These are phyloP conservation scores for Coelastrella sp. DNA, from an alignment of 139 green algal genomes.

Conservation along the genomic window DNA sequence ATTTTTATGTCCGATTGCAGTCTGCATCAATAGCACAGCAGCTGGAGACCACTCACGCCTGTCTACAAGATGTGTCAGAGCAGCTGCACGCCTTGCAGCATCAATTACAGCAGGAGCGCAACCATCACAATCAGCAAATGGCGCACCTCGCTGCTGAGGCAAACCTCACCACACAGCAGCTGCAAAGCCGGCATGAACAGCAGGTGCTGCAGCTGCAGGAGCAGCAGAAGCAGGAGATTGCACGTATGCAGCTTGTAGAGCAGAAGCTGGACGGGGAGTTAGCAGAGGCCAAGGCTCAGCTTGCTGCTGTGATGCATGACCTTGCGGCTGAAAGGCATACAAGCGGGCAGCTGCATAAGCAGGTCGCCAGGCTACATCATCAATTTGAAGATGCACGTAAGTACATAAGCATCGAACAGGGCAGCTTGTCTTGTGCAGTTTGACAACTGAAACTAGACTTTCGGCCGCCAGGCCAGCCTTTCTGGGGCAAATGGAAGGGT, in stretches of 20 bases:
- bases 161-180: not conserved
- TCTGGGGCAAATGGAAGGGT: too few species aligned
- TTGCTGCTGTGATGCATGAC: conserved; percentile 22
- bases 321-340: not conserved
- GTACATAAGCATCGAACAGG: not conserved
- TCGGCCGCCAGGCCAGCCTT: too few species aligned
- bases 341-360: conserved; percentile 14
- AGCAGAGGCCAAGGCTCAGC: conserved; percentile 1
- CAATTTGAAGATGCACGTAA: conserved; percentile 35
- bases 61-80: not conserved
- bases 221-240: conserved; percentile 2
- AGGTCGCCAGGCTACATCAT: conserved; percentile 24
- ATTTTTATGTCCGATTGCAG: not conserved
- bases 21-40: not conserved
- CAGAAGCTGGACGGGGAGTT: conserved; percentile 1
- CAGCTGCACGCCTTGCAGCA: conserved; percentile 8
- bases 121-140: not conserved
- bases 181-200: conserved; percentile 20
- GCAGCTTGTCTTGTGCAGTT: not conserved
- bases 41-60: conserved; percentile 18
- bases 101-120: conserved; percentile 33
- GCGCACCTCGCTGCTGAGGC: not conserved
- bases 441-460: too few species aligned
- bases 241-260: not conserved
- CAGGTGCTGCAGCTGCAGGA: conserved; percentile 14